Conservation (phyloP, 306 rosid genomes). For the Argentina anserina region DNA sequence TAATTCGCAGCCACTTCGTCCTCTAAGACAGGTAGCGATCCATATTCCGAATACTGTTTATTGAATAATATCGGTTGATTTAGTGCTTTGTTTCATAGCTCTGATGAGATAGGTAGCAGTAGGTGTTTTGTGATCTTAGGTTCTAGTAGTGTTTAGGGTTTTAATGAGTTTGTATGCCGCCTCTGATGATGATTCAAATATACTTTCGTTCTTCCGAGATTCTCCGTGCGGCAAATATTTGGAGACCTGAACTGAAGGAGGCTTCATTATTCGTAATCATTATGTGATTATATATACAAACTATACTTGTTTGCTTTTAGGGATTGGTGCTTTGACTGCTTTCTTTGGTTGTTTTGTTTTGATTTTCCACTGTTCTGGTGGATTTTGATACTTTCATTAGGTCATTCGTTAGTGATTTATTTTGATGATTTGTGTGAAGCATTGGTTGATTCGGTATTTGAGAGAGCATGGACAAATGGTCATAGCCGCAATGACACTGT, state of each 20-base stretch:
- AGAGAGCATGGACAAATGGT: too few relatives aligned
- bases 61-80: not conserved
- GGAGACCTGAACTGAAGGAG: conserved; percentile 94
- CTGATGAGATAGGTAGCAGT: not conserved
- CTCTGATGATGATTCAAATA: conserved; percentile 7
- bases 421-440: too few relatives aligned
- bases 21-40: not conserved
- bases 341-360: not conserved
- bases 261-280: conserved; percentile 7
- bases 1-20: not conserved
- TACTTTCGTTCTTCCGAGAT: conserved; percentile 17
- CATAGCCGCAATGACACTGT: too few relatives aligned
- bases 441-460: not conserved
- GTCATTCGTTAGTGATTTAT: not conserved
- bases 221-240: conserved; percentile 48
- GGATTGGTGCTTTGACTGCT: not conserved
- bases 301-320: not conserved
- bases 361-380: too few relatives aligned
- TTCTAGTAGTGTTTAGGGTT: not conserved
- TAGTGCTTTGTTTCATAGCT: not conserved
- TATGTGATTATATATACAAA: not conserved
- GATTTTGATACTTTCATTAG: not conserved
- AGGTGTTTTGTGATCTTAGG: not conserved
- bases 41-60: not conserved
- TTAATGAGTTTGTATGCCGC: not conserved